Conservation (phyloP, 2,329 filamentous ascomycete genomes). For the Ascochyta pisi region DNA sequence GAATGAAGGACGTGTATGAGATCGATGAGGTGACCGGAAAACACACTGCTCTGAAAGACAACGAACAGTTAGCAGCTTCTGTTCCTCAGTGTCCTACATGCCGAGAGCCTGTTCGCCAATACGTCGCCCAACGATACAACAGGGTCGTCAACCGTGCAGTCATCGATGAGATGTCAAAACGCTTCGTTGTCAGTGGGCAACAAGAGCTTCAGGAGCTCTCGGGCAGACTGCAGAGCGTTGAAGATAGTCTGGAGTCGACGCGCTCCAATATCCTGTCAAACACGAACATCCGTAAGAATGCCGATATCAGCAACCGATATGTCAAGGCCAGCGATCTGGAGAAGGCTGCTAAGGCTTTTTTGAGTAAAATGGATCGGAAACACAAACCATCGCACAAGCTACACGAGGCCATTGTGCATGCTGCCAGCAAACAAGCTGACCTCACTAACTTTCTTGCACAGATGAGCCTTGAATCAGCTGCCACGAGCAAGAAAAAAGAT, state of each 20-base stretch:
- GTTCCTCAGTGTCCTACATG: constrained; percentile 47
- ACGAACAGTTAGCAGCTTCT: constrained; percentile 24
- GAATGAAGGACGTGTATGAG: constrained; percentile 36
- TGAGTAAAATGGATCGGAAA: constrained; percentile 28
- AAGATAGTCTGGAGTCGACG: constrained; percentile 26
- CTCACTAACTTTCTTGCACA: constrained; percentile 26
- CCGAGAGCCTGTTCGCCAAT: constrained; percentile 41
- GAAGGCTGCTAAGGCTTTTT: constrained; percentile 28
- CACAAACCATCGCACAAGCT: constrained; percentile 51
- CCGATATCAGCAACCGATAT: constrained; percentile 19
- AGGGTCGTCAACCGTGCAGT: constrained; percentile 47
- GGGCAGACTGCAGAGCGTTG: constrained; percentile 19
- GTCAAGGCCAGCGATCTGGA: constrained; percentile 19
- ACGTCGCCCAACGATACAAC: constrained; percentile 47
- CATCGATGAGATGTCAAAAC: constrained; percentile 49
- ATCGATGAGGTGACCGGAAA: constrained; percentile 19
- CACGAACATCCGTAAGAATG: too few relatives aligned
- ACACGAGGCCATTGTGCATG: constrained; percentile 45
- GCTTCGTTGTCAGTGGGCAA: constrained; percentile 44
- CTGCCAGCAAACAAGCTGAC: constrained; percentile 14
- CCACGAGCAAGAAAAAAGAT: constrained; percentile 23
- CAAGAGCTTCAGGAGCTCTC: constrained; percentile 36
- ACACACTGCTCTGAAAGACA: constrained; percentile 36
- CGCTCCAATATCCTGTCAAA: constrained; percentile 7
- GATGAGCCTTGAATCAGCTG: constrained; percentile 24